Conservation (phyloP, 176 grass and related monocot genomes). For the Echinochloa phyllopogon region DNA sequence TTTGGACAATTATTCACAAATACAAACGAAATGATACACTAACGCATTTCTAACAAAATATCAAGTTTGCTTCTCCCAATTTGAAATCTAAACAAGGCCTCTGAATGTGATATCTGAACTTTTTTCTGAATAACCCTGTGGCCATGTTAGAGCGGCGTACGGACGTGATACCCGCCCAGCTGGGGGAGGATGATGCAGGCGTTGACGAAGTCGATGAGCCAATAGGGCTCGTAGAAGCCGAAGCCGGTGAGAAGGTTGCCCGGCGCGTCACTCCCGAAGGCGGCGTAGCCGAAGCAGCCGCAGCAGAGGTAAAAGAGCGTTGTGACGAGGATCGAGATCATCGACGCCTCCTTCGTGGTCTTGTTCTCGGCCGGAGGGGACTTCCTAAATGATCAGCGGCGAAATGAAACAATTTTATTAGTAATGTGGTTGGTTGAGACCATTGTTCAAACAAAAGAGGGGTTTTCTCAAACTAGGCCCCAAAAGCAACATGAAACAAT, state of each 20-base stretch:
- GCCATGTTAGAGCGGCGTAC: no score
- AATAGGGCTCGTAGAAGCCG: conserved; percentile 74
- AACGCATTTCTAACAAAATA: no score
- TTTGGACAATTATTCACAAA: no score
- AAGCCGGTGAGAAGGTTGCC: conserved; percentile 86
- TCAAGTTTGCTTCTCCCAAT: no score
- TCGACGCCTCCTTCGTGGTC: conserved; percentile 79
- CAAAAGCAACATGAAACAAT: no score
- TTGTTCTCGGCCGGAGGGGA: conserved; percentile 76
- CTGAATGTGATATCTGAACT: background rate
- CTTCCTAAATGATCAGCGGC: conserved; percentile 44
- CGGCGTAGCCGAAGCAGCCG: conserved; percentile 84
- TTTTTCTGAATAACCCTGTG: no score
- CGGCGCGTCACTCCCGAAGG: conserved; percentile 69
- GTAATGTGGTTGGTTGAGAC: no score
- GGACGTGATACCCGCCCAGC: conserved; percentile 71
- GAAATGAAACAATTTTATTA: background rate
- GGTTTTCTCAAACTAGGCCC: no score
- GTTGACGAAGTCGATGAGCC: conserved; percentile 86
- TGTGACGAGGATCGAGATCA: conserved; percentile 65
- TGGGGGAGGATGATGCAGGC: conserved; percentile 77
- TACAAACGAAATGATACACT: no score
- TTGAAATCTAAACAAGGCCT: no score
- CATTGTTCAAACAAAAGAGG: no score
- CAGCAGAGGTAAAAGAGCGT: conserved; percentile 92